Evolutionary conservation across 1,139 yeast species (phyloP).

Genomic region (Yamadazyma atmosphaerica): DNA sequence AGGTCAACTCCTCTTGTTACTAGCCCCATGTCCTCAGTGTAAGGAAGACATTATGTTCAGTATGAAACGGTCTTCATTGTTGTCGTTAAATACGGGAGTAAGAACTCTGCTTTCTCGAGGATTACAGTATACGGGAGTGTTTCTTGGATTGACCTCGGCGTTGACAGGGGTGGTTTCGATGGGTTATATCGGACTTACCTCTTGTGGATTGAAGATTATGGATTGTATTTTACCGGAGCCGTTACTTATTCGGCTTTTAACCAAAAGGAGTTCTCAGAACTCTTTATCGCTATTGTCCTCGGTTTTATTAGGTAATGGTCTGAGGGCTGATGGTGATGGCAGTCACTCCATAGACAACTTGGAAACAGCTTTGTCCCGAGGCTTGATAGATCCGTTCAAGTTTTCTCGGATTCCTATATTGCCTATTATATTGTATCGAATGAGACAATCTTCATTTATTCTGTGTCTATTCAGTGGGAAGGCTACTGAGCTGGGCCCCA

Average conservation of each 20-base stretch:
- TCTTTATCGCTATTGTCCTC: slow-evolving; percentile 16
- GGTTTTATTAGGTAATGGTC: slow-evolving; percentile 19
- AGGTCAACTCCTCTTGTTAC: slow-evolving; percentile 23
- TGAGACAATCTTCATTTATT: slow-evolving; percentile 39
- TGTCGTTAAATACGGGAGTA: slow-evolving; percentile 23
- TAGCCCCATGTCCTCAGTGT: slow-evolving; percentile 48
- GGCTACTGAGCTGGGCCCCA: too few relatives aligned
- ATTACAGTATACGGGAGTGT: slow-evolving; percentile 33
- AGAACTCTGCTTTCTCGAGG: slow-evolving; percentile 23
- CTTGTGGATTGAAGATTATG: slow-evolving; percentile 42
- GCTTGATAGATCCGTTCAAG: slow-evolving; percentile 40
- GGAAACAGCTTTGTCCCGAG: slow-evolving; percentile 35
- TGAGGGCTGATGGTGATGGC: slow-evolving; percentile 2
- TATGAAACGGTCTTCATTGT: slow-evolving; percentile 30
- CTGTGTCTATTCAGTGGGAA: slow-evolving; percentile 23
- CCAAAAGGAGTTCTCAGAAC: slow-evolving; percentile 12
- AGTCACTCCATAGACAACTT: slow-evolving; percentile 28
- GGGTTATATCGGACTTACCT: slow-evolving; percentile 44
- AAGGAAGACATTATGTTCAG: slow-evolving; percentile 37
- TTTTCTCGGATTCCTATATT: slow-evolving; percentile 42
- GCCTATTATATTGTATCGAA: slow-evolving; percentile 41
- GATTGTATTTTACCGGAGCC: slow-evolving; percentile 39
- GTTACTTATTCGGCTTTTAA: slow-evolving; percentile 30
- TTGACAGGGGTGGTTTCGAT: slow-evolving; percentile 43
- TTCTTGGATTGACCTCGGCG: slow-evolving; percentile 42